Conservation (phyloP, 345 rosid genomes). For the Diplotaxis tenuifolia region DNA sequence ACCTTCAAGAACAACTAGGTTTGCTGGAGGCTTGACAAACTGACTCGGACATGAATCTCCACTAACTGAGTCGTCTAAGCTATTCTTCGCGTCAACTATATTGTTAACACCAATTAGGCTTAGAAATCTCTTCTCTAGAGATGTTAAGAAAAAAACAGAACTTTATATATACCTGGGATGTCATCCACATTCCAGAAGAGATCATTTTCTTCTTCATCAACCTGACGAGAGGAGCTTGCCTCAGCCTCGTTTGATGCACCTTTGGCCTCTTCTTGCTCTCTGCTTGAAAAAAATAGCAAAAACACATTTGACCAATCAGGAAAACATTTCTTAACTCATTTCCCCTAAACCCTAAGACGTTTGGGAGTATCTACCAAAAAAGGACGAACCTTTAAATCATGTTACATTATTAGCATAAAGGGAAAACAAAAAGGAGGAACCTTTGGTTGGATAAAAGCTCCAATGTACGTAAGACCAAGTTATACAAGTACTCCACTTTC, state of each 20-base stretch:
- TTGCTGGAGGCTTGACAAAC: conserved; percentile 89
- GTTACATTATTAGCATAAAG: not conserved
- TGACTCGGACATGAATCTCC: conserved; percentile 53
- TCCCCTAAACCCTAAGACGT: conserved; percentile 17
- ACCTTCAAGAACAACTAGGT: conserved; percentile 91
- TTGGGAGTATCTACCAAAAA: not conserved
- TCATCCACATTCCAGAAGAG: conserved; percentile 76
- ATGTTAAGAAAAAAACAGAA: not conserved
- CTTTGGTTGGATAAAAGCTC: conserved; percentile 85
- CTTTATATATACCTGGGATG: conserved; percentile 55
- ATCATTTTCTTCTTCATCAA: conserved; percentile 60
- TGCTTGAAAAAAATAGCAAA: conserved; percentile 32
- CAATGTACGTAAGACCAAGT: conserved; percentile 87
- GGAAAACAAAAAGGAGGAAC: conserved; percentile 51
- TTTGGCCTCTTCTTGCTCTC: conserved; percentile 63
- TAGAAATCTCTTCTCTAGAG: not conserved
- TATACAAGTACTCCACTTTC: conserved; percentile 92
- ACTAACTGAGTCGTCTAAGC: conserved; percentile 59
- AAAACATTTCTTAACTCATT: not conserved
- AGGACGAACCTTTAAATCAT: not conserved
- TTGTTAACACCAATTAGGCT: conserved; percentile 10
- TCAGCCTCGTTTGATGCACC: conserved; percentile 44
- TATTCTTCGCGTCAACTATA: conserved; percentile 74
- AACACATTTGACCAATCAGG: not conserved
- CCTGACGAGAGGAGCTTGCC: conserved; percentile 40